Base-by-base conservation (phyloP, 1,284 basidiomycete genomes). In the Cutaneotrichosporon mucoides region DNA sequence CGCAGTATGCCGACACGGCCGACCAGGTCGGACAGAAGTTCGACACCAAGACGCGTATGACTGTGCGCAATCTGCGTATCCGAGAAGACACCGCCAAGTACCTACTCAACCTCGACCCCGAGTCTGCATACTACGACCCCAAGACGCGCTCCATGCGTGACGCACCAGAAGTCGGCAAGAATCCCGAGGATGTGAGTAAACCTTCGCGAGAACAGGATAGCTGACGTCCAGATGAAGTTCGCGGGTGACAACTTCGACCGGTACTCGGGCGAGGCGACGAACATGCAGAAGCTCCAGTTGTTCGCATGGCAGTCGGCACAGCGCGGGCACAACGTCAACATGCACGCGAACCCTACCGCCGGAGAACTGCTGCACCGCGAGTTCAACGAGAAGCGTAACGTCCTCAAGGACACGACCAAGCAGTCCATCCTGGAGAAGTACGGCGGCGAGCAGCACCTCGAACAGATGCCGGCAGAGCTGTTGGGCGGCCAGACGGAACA, bases 141-240 rank as follows among this genome's bases (percentile, higher is more conserved):
- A 99, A 99, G 82, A 99, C 96, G 34, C 88, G 96, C 66, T 96
- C 95, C 4, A 99, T 99, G 96, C 89, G 96, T 77, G 95, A 99
- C 72, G 94, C 95, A 42, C 95, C 96, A 0, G 69, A 87, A 12
- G 85, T 85, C 68, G 85, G 86, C 66, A 81, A 91, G 38, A 81
- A 85, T 2, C 82, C 90, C 10, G 92, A 97, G 78, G 95, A 98
- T 24, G 24, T 24, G 24, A 24, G 24, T 24, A 24, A 24, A 24
- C 24, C 24, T 24, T 24, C 24, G 24, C 24, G 24, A 24, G 24
- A 24, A 24, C 24, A 24, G 24, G 24, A 24, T 24, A 24, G 24
- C 24, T 24, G 24, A 24, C 24, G 24, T 24, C 24, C 24, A 24
- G 24, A 89, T 92, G 41, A 83, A 83, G 71, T 98, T 96, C 71